Evolutionary conservation across 108 stramenopile genomes (phyloP).

Genomic region (Licmophora abbreviata): DNA sequence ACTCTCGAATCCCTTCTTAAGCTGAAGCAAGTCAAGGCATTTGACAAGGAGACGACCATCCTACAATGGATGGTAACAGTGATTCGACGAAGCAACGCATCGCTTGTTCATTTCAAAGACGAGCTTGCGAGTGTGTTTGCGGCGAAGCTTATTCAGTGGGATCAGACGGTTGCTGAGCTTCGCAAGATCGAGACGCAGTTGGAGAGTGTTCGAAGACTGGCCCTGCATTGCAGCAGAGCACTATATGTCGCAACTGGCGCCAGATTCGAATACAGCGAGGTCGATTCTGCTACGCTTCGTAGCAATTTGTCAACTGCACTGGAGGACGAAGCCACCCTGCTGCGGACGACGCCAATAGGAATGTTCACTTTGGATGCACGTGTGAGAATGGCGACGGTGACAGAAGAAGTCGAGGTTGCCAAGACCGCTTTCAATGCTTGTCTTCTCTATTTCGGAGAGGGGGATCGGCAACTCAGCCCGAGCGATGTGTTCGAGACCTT

Average conservation of each 20-base stretch:
- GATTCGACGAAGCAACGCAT: slow-evolving; percentile 42
- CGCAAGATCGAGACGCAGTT: slow-evolving; percentile 32
- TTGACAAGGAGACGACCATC: slow-evolving; percentile 79
- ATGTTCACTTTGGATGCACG: not conserved
- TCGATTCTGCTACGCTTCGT: not conserved
- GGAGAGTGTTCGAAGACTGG: slow-evolving; percentile 34
- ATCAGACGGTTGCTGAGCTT: slow-evolving; percentile 30
- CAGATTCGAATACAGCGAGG: too few relatives aligned
- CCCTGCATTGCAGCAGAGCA: too few relatives aligned
- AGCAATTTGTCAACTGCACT: not conserved
- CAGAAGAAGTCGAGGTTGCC: not conserved
- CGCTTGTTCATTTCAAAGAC: slow-evolving; percentile 39
- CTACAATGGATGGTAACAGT: slow-evolving; percentile 70
- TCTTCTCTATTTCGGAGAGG: slow-evolving; percentile 4
- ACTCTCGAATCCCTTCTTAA: slow-evolving; percentile 73
- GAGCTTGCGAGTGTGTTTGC: slow-evolving; percentile 34
- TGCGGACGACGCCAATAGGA: not conserved
- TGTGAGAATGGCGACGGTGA: not conserved
- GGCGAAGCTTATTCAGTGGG: slow-evolving; percentile 46
- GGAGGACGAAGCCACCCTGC: not conserved
- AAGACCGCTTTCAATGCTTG: not conserved
- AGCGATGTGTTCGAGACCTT: too few relatives aligned
- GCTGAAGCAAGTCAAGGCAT: slow-evolving; percentile 76
- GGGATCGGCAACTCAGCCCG: not conserved
- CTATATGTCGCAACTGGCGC: too few relatives aligned